phyloP scores from a whole-genome alignment of 164 flowering plant species.

The Umbellularia californica region DNA sequence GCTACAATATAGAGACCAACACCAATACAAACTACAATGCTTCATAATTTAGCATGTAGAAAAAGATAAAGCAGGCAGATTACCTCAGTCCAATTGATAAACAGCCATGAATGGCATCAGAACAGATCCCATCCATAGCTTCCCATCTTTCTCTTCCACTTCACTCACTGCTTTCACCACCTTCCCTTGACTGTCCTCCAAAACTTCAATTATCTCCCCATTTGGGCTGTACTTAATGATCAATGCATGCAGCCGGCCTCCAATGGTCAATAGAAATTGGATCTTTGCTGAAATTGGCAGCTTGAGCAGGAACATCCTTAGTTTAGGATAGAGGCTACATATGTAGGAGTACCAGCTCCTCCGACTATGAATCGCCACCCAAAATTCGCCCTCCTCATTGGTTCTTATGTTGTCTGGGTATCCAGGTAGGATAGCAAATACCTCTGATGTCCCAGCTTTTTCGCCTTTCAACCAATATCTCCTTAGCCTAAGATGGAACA shows the following conservation, averaged over 20 bases:
- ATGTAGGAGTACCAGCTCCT: constrained; percentile 33
- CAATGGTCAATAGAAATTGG: constrained; percentile 48
- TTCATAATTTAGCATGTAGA: not conserved
- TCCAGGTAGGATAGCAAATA: constrained; percentile 71
- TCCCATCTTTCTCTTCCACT: constrained; percentile 86
- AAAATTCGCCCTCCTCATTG: constrained; percentile 77
- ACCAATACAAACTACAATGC: not conserved
- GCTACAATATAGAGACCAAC: not conserved
- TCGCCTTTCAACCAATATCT: constrained; percentile 88
- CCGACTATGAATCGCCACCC: constrained; percentile 83
- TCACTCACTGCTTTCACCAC: constrained; percentile 86
- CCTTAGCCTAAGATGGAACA: constrained; percentile 37
- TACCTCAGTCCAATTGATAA: constrained; percentile 34
- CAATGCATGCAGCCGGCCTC: constrained; percentile 50
- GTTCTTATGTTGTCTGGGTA: constrained; percentile 86
- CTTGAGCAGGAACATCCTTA: constrained; percentile 51
- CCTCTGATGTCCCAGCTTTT: constrained; percentile 71
- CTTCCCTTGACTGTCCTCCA: constrained; percentile 83
- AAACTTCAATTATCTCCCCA: constrained; percentile 59
- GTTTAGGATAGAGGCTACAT: constrained; percentile 36
- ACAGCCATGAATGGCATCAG: constrained; percentile 80
- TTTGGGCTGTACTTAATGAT: constrained; percentile 64
- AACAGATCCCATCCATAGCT: constrained; percentile 93
- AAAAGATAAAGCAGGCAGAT: not conserved
- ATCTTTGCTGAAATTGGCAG: constrained; percentile 57